These are phyloP conservation scores for Leishmania aethiopica DNA, from an alignment of 208 protist genomes.

Conservation along the genomic window DNA sequence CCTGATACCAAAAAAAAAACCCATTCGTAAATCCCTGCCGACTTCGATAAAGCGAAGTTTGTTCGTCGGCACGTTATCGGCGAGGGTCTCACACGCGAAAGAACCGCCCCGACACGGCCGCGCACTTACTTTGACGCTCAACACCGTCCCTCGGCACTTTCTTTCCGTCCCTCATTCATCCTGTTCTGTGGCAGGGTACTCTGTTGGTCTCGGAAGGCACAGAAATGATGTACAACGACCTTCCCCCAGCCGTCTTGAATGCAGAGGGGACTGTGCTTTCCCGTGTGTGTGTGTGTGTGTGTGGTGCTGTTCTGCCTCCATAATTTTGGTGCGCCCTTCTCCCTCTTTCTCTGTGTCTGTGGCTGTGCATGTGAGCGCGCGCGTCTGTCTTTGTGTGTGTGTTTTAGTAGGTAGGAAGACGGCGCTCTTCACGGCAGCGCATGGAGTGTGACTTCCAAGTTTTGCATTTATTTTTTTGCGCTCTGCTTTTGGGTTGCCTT, in stretches of 20 bases:
- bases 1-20: background rate
- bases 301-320: too few species aligned
- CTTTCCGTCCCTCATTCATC: too few species aligned
- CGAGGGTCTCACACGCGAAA: background rate
- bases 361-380: background rate
- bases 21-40: background rate
- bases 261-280: background rate
- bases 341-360: background rate
- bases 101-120: too few species aligned
- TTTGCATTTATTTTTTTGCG: background rate
- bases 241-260: too few species aligned
- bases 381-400: background rate
- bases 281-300: background rate
- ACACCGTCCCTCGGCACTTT: background rate
- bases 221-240: too few species aligned
- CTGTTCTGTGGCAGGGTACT: too few species aligned
- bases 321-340: background rate
- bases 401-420: background rate
- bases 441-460: background rate
- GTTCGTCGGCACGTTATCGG: background rate
- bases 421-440: background rate
- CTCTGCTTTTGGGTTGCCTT: background rate
- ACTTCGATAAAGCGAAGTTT: background rate
- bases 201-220: too few species aligned
- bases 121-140: background rate